Base-by-base conservation (phyloP, 176 grass and related monocot species). In the Ensete ventricosum region DNA sequence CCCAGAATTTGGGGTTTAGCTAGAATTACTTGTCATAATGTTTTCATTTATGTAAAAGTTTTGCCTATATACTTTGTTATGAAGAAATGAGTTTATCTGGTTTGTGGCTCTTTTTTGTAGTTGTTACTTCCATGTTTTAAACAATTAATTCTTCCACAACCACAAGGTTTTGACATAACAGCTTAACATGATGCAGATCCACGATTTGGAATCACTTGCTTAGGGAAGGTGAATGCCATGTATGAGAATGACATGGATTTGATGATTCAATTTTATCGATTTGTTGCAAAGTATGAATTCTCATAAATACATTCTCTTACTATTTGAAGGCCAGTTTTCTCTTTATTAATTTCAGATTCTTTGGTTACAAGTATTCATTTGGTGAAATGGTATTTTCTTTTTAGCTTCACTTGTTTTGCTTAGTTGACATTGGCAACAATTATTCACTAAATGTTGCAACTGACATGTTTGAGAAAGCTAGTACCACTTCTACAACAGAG, bases 261-360 rank as follows among this genome's bases (percentile, higher is more conserved):
- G 82, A 96, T 91, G 92, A 79, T 91, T 78, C 83, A 87, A 67
- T 91, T 91, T 83, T 91, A 89, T 55, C 84, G 83, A 9, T 96
- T 96, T 81, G 86, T 96, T 85, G 88, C 92, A 69, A 96, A 89
- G 92, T 88, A 86, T 84, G 88, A 22, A 71, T 51, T 51, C 68
- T 51, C 9, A 43, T 21, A 1, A 50, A 51, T 49, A 21, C 16
- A 7, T 14, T 76, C 9, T 83, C 25, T 69, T 17, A 9, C 54
- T 49, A 17, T 76, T 51, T 62, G 53, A 22, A 21, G 13, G 17
- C 9, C 22, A 20, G 48, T 22, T 53, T 53, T 72, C 50, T 52
- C 48, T 72, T 34, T 10, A 20, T 53, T 76, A 14, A 3, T 81
- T 50, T 19, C 23, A 73, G 29, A 22, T 66, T 53, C 7, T 16